Percentiles rank a stretch among this genome's conserved stretches.
These are phyloP conservation scores for Epichloe brachyelytri DNA, from an alignment of 2,329 filamentous ascomycete genomes.

Conservation along the genomic window DNA sequence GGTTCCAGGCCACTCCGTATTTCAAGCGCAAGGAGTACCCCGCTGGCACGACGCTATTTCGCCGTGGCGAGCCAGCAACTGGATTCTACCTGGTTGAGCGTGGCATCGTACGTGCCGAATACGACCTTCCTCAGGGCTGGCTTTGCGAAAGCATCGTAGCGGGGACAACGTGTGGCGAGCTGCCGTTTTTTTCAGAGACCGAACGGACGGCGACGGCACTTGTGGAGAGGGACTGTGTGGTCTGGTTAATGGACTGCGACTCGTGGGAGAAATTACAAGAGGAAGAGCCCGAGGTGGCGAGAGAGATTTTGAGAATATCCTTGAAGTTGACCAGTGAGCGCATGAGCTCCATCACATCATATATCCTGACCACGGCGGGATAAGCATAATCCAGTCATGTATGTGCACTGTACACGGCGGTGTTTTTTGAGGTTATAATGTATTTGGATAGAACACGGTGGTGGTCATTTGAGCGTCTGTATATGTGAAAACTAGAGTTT, in stretches of 20 bases:
- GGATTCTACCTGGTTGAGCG: conserved; percentile 87
- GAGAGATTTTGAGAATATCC: conserved; percentile 75
- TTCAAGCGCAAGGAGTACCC: conserved; percentile 58
- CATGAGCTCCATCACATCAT: conserved; percentile 58
- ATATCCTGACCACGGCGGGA: conserved; percentile 37
- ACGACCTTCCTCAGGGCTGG: conserved; percentile 76
- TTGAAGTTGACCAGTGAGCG: conserved; percentile 89
- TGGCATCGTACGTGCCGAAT: conserved; percentile 81
- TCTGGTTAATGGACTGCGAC: conserved; percentile 65
- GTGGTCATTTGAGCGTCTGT: neutral
- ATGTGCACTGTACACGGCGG: neutral
- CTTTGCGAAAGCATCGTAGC: conserved; percentile 88
- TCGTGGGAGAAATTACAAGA: conserved; percentile 62
- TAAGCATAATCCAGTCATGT: conserved; percentile 12
- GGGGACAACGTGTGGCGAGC: conserved; percentile 86
- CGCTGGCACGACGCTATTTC: conserved; percentile 63
- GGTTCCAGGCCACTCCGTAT: conserved; percentile 68
- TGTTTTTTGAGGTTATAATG: neutral
- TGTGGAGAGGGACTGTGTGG: conserved; percentile 68
- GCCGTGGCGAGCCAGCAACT: conserved; percentile 59
- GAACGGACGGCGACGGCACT: conserved; percentile 73
- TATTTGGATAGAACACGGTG: conserved; percentile 3
- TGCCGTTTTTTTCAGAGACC: conserved; percentile 93
- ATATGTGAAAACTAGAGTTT: neutral
- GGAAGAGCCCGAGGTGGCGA: conserved; percentile 62